Conservation (phyloP, 1,284 basidiomycete genomes). For the Agroathelia rolfsii region DNA sequence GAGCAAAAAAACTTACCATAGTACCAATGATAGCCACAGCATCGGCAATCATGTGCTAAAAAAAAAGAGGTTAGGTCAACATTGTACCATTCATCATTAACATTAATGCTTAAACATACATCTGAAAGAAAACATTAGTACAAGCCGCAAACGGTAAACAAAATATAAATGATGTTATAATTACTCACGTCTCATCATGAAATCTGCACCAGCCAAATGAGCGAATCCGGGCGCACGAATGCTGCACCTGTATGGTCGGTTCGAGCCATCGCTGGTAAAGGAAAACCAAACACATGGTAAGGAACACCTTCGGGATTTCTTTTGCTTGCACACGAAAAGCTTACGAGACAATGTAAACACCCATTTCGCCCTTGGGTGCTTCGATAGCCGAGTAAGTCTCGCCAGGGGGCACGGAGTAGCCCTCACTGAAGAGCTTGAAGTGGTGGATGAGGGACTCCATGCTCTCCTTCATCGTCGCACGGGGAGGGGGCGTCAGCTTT, state of each 20-base stretch:
- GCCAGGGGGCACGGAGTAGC: constrained; percentile 94
- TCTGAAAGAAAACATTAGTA: constrained; percentile 29
- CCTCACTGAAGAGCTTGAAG: constrained; percentile 98
- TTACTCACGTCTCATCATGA: constrained; percentile 82
- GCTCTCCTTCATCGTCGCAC: constrained; percentile 97
- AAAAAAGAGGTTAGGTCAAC: constrained; percentile 19
- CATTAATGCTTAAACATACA: constrained; percentile 24
- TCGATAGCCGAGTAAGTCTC: constrained; percentile 98
- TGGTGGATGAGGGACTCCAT: constrained; percentile 98
- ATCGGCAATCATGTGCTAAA: constrained; percentile 82
- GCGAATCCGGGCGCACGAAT: constrained; percentile 93
- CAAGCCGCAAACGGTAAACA: constrained; percentile 8
- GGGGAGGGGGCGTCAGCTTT: constrained; percentile 92
- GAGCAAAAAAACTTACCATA: constrained; percentile 79
- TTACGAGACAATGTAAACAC: constrained; percentile 86
- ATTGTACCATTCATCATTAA: too few species aligned
- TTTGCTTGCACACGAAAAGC: too few species aligned
- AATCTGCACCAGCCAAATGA: constrained; percentile 86
- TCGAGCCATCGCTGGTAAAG: constrained; percentile 66
- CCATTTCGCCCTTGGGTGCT: constrained; percentile 99
- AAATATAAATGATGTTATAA: constrained; percentile 7
- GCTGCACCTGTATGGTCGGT: constrained; percentile 89
- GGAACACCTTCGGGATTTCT: too few species aligned
- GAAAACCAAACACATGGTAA: too few species aligned
- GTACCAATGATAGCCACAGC: constrained; percentile 92